Conservation (phyloP, 371 early-diverging fungal species). For the Fennellomyces sp. region DNA sequence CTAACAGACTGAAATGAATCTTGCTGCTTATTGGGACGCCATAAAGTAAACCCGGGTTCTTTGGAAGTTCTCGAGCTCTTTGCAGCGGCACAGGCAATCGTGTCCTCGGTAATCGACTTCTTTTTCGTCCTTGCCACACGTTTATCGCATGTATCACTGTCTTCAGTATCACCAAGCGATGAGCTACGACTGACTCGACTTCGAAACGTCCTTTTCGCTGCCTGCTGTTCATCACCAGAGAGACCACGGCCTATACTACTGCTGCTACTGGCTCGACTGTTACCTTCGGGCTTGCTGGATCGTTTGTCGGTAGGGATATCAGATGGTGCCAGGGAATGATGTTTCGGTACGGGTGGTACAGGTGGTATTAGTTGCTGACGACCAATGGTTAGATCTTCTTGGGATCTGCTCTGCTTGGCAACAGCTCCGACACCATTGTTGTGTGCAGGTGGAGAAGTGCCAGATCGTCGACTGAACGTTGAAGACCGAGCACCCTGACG, state of each 20-base stretch:
- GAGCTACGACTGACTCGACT: slow-evolving; percentile 9
- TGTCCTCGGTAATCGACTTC: neutral
- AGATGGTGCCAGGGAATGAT: slow-evolving; percentile 9
- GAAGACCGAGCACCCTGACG: neutral
- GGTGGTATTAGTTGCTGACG: slow-evolving; percentile 14
- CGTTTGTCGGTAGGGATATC: slow-evolving; percentile 1
- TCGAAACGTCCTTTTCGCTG: neutral
- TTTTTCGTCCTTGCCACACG: slow-evolving; percentile 2
- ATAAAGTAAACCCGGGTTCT: slow-evolving; percentile 1
- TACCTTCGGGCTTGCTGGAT: neutral
- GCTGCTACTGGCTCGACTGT: slow-evolving; percentile 15
- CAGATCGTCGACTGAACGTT: neutral
- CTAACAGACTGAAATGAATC: too few relatives aligned
- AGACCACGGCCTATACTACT: slow-evolving; percentile 5
- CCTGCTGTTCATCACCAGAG: slow-evolving; percentile 6
- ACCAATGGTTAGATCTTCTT: neutral
- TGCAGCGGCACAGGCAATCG: neutral
- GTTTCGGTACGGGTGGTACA: slow-evolving; percentile 18
- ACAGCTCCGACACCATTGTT: neutral
- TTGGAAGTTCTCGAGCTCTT: neutral
- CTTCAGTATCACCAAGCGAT: slow-evolving; percentile 13
- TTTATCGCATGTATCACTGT: slow-evolving; percentile 2
- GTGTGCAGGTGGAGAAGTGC: neutral
- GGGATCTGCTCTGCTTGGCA: neutral
- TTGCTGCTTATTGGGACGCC: too few relatives aligned